Percentiles rank a stretch among this genome's conserved stretches.
phyloP scores from a whole-genome alignment of 2,329 filamentous ascomycete genomes.

The Plectosphaerella cucumerina region DNA sequence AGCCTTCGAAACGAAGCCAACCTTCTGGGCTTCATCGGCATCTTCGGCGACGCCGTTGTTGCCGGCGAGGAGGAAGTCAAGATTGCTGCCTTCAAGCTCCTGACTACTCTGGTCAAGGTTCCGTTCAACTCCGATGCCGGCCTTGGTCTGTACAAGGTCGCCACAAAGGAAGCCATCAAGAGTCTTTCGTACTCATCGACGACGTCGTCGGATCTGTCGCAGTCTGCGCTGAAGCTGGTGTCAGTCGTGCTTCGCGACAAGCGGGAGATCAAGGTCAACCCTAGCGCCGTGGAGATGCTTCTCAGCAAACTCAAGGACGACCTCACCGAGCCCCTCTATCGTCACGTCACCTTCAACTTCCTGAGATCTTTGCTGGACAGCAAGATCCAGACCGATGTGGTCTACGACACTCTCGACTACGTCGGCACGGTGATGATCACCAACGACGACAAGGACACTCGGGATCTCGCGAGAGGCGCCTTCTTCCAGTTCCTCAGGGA shows the following conservation, averaged over 20 bases:
- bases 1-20: slow-evolving; percentile 75
- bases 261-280: slow-evolving; percentile 69
- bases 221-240: slow-evolving; percentile 84
- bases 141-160: slow-evolving; percentile 63
- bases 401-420: slow-evolving; percentile 90
- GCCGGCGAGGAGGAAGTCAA: slow-evolving; percentile 89
- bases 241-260: slow-evolving; percentile 81
- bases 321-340: slow-evolving; percentile 85
- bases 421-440: slow-evolving; percentile 92
- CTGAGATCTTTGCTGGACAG: slow-evolving; percentile 81
- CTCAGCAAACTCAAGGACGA: slow-evolving; percentile 80
- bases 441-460: slow-evolving; percentile 84
- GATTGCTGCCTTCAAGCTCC: slow-evolving; percentile 78
- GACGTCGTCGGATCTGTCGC: slow-evolving; percentile 78
- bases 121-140: slow-evolving; percentile 70
- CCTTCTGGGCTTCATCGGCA: slow-evolving; percentile 78
- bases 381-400: slow-evolving; percentile 76
- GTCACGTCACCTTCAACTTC: slow-evolving; percentile 94
- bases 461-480: slow-evolving; percentile 81
- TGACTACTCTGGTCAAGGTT: slow-evolving; percentile 80
- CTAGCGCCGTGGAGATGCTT: slow-evolving; percentile 77
- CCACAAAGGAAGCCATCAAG: slow-evolving; percentile 79
- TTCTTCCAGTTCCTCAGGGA: slow-evolving; percentile 94
- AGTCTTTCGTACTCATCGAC: slow-evolving; percentile 72
- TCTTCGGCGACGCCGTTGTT: slow-evolving; percentile 82